These are phyloP conservation scores for Kluyveromyces aestuarii DNA, from an alignment of 805 yeast species.

Conservation along the genomic window DNA sequence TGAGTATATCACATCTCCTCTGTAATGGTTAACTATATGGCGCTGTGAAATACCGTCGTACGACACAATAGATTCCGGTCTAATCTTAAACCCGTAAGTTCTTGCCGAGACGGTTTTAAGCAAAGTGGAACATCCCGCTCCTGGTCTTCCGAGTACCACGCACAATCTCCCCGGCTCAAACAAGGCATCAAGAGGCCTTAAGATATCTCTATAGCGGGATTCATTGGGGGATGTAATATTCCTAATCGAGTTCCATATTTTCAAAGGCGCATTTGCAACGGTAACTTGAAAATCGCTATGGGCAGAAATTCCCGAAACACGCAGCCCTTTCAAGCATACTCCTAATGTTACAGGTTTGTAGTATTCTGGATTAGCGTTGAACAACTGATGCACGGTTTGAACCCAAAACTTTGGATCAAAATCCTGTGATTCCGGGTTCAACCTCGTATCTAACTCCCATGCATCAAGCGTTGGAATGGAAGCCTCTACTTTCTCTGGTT, in stretches of 20 bases:
- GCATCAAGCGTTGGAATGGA: slow-evolving; percentile 3
- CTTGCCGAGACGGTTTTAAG: slow-evolving; percentile 47
- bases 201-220: slow-evolving; percentile 33
- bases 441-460: slow-evolving; percentile 31
- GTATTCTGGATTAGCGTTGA: slow-evolving; percentile 48
- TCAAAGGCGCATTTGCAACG: slow-evolving; percentile 35
- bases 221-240: slow-evolving; percentile 12
- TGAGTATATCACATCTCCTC: slow-evolving; percentile 57
- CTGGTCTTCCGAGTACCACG: slow-evolving; percentile 74
- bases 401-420: slow-evolving; percentile 59
- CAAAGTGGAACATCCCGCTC: slow-evolving; percentile 60
- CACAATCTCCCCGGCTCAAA: slow-evolving; percentile 57
- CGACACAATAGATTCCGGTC: slow-evolving; percentile 36
- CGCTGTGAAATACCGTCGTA: slow-evolving; percentile 40
- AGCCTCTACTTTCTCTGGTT: neutral
- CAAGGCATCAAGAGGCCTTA: slow-evolving; percentile 47
- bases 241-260: slow-evolving; percentile 12
- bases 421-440: slow-evolving; percentile 50
- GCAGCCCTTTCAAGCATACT: slow-evolving; percentile 46
- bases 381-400: slow-evolving; percentile 43
- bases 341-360: slow-evolving; percentile 51
- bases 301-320: slow-evolving; percentile 52
- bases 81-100: slow-evolving; percentile 47
- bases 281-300: slow-evolving; percentile 62
- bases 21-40: slow-evolving; percentile 38